Evolutionary conservation across 108 stramenopile genomes (phyloP).

Genomic region (Stephanodiscus minutulus): DNA sequence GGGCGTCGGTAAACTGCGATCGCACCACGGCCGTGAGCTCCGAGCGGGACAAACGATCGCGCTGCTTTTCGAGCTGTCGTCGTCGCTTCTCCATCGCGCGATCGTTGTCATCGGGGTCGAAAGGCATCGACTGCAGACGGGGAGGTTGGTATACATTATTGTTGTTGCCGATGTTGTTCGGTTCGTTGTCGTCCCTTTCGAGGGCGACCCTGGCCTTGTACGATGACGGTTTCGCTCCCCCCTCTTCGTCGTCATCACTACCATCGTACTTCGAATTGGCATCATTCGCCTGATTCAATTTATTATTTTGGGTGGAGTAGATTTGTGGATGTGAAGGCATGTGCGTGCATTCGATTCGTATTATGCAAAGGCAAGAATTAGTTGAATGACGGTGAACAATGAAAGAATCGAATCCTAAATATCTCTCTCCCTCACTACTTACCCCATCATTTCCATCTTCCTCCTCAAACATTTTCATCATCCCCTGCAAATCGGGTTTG

Average conservation of each 20-base stretch:
- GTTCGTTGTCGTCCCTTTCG: slow-evolving; percentile 26
- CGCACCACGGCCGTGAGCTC: slow-evolving; percentile 80
- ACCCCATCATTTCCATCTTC: slow-evolving; percentile 11
- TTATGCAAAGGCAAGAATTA: too few relatives aligned
- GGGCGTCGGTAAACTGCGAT: slow-evolving; percentile 75
- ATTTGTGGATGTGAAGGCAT: too few relatives aligned
- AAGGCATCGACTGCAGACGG: slow-evolving; percentile 79
- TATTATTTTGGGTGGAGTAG: too few relatives aligned
- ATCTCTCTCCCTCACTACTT: not conserved
- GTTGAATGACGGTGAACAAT: too few relatives aligned
- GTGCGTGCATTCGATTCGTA: too few relatives aligned
- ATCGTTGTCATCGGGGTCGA: slow-evolving; percentile 60
- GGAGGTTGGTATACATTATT: slow-evolving; percentile 72
- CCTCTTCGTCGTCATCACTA: slow-evolving; percentile 31
- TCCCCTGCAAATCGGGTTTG: slow-evolving; percentile 45
- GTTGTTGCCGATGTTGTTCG: not conserved
- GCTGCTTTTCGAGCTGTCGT: slow-evolving; percentile 52
- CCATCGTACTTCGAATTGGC: slow-evolving; percentile 7
- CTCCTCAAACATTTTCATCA: slow-evolving; percentile 52
- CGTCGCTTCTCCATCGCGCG: slow-evolving; percentile 53
- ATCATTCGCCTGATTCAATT: not conserved
- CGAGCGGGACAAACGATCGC: slow-evolving; percentile 64
- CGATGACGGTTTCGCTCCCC: slow-evolving; percentile 1
- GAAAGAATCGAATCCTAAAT: not conserved
- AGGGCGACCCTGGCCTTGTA: slow-evolving; percentile 6